These are phyloP conservation scores for Codiaeum variegatum DNA, from an alignment of 441 rosid species.

Conservation along the genomic window DNA sequence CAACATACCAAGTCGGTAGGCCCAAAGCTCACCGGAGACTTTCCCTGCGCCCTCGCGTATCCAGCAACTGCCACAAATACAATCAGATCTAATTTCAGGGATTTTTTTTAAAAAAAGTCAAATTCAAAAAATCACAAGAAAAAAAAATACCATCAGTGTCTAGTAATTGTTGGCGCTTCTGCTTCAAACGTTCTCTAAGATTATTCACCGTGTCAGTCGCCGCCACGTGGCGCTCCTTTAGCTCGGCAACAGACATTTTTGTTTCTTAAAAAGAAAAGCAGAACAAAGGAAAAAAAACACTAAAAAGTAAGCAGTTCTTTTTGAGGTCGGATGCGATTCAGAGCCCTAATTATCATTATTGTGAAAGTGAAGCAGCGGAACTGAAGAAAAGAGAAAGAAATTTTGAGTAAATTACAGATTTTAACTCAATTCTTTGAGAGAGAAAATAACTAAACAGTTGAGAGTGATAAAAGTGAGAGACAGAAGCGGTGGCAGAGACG, in stretches of 20 bases:
- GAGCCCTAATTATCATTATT: conserved; percentile 1
- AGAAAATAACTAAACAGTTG: background rate
- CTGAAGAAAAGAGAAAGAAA: background rate
- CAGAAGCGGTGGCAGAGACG: background rate
- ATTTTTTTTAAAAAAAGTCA: background rate
- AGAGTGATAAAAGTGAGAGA: background rate
- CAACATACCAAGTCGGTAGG: conserved; percentile 95
- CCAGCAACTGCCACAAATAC: conserved; percentile 57
- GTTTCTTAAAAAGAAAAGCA: background rate
- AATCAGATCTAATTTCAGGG: conserved; percentile 19
- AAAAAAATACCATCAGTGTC: conserved; percentile 62
- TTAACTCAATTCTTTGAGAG: background rate
- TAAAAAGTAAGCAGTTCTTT: conserved; percentile 1
- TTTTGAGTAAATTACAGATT: background rate
- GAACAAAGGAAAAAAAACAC: background rate
- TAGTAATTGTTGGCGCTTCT: conserved; percentile 70
- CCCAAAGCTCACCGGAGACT: conserved; percentile 64
- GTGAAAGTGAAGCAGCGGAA: background rate
- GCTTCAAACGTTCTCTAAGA: conserved; percentile 68
- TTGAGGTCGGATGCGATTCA: conserved; percentile 9
- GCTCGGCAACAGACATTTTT: conserved; percentile 76
- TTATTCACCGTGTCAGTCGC: conserved; percentile 66
- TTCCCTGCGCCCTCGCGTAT: conserved; percentile 62
- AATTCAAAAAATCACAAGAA: background rate
- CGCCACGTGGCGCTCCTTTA: conserved; percentile 72